These are phyloP conservation scores for Xylariaceae sp. DNA, from an alignment of 2,329 filamentous ascomycete species.

Conservation along the genomic window DNA sequence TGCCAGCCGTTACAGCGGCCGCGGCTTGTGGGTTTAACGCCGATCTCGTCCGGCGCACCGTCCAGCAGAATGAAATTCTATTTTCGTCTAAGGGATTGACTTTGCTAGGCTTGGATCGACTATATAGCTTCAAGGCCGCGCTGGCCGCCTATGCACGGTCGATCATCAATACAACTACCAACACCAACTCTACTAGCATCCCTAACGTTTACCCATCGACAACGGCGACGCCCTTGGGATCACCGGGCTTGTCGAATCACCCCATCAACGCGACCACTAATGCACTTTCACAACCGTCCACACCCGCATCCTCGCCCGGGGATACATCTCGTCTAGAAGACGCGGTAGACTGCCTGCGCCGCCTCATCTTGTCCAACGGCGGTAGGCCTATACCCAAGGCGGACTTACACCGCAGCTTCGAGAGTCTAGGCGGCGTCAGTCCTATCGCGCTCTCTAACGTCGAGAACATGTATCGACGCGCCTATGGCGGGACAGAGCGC, in stretches of 20 bases:
- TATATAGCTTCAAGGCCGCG: constrained; percentile 62
- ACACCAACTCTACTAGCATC: no score
- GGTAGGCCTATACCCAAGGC: constrained; percentile 47
- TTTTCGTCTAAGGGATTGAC: constrained; percentile 59
- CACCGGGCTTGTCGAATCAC: constrained; percentile 26
- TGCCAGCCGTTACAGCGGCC: constrained; percentile 41
- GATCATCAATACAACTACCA: constrained; percentile 6
- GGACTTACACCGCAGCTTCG: constrained; percentile 52
- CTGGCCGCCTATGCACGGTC: constrained; percentile 54
- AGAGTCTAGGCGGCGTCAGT: constrained; percentile 51
- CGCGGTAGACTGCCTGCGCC: constrained; percentile 59
- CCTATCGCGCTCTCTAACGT: constrained; percentile 49
- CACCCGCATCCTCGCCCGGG: constrained; percentile 1
- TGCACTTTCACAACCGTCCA: constrained; percentile 8
- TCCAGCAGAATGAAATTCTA: constrained; percentile 57
- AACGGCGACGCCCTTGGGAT: no score
- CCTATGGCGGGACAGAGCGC: constrained; percentile 49
- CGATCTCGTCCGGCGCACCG: constrained; percentile 52
- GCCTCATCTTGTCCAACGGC: constrained; percentile 54
- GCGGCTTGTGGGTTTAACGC: constrained; percentile 43
- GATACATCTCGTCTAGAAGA: constrained; percentile 46
- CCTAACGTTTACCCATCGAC: no score
- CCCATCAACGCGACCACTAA: constrained; percentile 12
- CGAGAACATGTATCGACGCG: constrained; percentile 51
- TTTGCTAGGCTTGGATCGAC: constrained; percentile 55